Base-by-base conservation (phyloP, 805 yeast species). In the Saturnispora zaruensis region DNA sequence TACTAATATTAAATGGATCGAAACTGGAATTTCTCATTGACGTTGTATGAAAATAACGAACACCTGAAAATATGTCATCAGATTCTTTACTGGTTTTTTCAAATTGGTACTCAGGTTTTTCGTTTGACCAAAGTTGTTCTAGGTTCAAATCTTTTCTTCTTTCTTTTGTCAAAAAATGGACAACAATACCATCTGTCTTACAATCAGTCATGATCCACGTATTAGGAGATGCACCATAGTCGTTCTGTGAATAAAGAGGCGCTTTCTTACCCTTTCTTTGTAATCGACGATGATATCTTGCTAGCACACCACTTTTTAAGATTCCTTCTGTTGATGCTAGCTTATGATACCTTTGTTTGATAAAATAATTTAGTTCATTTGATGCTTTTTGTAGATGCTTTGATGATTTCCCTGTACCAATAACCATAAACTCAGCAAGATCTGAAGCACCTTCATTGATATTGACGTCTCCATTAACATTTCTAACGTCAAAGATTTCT, bases 141-240 rank as follows among this genome's bases (percentile, higher is more conserved):
- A 90, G 71, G 58, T 86, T 79, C 55, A 91, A 67, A 51, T 77
- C 81, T 16, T 65, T 62, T 51, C 97, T 72, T 63, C 91, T 77
- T 38, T 79, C 81, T 4, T 73, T 71, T 0, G 96, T 87, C 59
- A 90, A 66, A 16, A 90, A 65, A 65, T 90, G 96, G 30, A 90
- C 74, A 49, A 72, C 76, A 3, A 88, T 75, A 36, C 79, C 78
- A 53, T 82, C 84, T 2, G 77, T 66, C 25, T 73, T 70, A 45
- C 87, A 76, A 57, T 87, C 88, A 44, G 89, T 70, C 76, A 87
- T 79, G 21, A 87, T 79, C 98, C 98, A 90, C 24, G 86, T 77
- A 57, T 87, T 88, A 4, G 81, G 72, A 5, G 71, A 56, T 11
- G 69, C 66, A 14, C 86, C 84, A 57, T 76, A 81, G 49, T 76